These are phyloP conservation scores for Cyanidium caldarium DNA, from an alignment of 23 red algal genomes.

Conservation along the genomic window DNA sequence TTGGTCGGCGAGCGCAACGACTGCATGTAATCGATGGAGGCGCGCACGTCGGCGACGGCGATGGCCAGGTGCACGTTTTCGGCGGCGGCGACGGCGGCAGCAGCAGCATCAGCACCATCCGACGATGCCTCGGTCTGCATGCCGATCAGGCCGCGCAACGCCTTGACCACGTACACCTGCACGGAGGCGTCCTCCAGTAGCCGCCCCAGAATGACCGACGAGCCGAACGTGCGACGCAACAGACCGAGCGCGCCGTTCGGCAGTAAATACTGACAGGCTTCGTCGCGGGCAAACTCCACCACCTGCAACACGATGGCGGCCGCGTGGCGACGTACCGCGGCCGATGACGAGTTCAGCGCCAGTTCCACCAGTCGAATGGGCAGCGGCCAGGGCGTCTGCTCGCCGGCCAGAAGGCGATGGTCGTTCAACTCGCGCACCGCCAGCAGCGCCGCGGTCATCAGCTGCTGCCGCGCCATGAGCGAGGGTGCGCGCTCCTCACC, in stretches of 20 bases:
- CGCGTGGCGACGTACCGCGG: neutral
- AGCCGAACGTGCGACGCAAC: neutral
- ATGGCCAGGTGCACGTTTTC: too few species aligned
- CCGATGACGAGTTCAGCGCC: neutral
- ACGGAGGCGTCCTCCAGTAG: neutral
- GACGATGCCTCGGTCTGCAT: too few species aligned
- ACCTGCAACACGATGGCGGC: neutral
- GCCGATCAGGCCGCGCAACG: neutral
- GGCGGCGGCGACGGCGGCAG: too few species aligned
- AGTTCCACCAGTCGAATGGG: neutral
- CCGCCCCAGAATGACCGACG: neutral
- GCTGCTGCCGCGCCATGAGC: neutral
- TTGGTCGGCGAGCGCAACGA: too few species aligned
- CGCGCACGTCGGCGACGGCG: too few species aligned
- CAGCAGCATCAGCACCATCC: too few species aligned
- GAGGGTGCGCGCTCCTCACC: too few species aligned
- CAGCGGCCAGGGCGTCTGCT: neutral
- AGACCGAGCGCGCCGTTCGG: neutral
- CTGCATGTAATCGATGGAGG: too few species aligned
- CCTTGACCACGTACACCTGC: neutral
- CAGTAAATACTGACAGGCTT: neutral
- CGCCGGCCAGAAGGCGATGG: neutral
- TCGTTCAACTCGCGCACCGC: neutral
- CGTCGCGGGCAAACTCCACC: neutral
- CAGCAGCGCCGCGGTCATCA: neutral